A percentile compares a stretch with the other conserved stretches of the same genome.
These are phyloP conservation scores for Acrocalymma vagum DNA, from an alignment of 2,329 filamentous ascomycete species.

Conservation along the genomic window DNA sequence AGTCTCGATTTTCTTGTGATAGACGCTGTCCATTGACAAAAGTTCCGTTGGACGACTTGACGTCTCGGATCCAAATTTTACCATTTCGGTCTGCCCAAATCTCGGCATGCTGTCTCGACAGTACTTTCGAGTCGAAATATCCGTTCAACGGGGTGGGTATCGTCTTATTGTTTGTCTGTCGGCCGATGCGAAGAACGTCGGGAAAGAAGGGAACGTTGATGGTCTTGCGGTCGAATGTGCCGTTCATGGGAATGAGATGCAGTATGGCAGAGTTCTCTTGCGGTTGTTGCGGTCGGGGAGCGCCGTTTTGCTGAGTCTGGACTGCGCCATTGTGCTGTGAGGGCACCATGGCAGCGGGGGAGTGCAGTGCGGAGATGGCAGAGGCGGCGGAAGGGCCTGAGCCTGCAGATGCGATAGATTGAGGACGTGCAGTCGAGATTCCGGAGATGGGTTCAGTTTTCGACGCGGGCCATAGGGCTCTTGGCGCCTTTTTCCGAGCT, in stretches of 20 bases:
- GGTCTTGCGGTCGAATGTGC: constrained; percentile 96
- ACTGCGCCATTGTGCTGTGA: constrained; percentile 75
- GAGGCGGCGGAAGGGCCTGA: constrained; percentile 68
- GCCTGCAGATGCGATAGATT: constrained; percentile 66
- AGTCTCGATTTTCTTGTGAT: constrained; percentile 94
- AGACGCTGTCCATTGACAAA: constrained; percentile 94
- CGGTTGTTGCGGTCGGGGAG: constrained; percentile 52
- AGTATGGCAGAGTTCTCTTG: constrained; percentile 78
- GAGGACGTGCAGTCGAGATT: constrained; percentile 68
- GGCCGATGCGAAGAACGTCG: constrained; percentile 93
- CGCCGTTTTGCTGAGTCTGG: constrained; percentile 66
- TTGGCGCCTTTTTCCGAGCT: constrained; percentile 59
- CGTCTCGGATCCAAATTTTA: constrained; percentile 94
- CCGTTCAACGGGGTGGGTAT: constrained; percentile 90
- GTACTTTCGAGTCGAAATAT: constrained; percentile 97
- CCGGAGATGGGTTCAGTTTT: constrained; percentile 73
- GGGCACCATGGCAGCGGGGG: constrained; percentile 68
- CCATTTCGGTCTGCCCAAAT: constrained; percentile 87
- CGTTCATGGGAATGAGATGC: constrained; percentile 88
- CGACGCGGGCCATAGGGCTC: constrained; percentile 70
- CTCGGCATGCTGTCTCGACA: constrained; percentile 95
- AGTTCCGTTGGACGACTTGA: constrained; percentile 98
- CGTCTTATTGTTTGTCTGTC: constrained; percentile 97
- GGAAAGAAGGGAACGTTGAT: constrained; percentile 92
- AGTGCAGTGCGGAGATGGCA: constrained; percentile 69